These are phyloP conservation scores for Aphanoascus verrucosus DNA, from an alignment of 2,329 filamentous ascomycete genomes.

Conservation along the genomic window DNA sequence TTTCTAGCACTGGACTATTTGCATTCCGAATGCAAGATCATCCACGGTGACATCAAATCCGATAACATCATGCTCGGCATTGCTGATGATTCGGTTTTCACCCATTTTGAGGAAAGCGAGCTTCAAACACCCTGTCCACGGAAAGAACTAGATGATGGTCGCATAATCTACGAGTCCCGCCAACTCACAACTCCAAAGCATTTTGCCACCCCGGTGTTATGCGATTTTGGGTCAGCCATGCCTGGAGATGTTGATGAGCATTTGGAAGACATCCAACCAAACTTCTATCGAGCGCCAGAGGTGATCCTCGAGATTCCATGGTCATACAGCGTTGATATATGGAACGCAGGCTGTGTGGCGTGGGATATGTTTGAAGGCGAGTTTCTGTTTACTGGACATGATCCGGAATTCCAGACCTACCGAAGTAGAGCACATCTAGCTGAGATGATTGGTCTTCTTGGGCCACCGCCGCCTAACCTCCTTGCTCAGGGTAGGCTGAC, in stretches of 20 bases:
- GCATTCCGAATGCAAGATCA: slow-evolving; percentile 35
- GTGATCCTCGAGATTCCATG: slow-evolving; percentile 40
- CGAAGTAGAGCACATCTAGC: slow-evolving; percentile 40
- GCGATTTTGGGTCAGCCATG: slow-evolving; percentile 20
- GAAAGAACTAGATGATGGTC: slow-evolving; percentile 18
- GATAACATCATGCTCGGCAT: slow-evolving; percentile 23
- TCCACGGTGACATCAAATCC: slow-evolving; percentile 20
- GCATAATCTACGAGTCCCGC: slow-evolving; percentile 21
- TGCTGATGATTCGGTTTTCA: slow-evolving; percentile 21
- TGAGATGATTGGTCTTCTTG: slow-evolving; percentile 40
- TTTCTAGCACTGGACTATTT: slow-evolving; percentile 23
- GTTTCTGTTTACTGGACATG: slow-evolving; percentile 36
- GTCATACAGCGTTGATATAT: slow-evolving; percentile 42
- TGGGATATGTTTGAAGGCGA: slow-evolving; percentile 42
- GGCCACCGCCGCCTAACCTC: slow-evolving; percentile 32
- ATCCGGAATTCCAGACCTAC: slow-evolving; percentile 33
- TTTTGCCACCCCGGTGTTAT: slow-evolving; percentile 21
- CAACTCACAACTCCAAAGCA: slow-evolving; percentile 19
- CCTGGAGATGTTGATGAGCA: slow-evolving; percentile 9
- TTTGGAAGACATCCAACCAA: slow-evolving; percentile 19
- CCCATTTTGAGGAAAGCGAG: slow-evolving; percentile 21
- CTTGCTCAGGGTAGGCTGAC: slow-evolving; percentile 25
- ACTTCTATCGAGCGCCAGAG: slow-evolving; percentile 33
- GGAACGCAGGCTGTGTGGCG: slow-evolving; percentile 35
- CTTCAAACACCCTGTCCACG: slow-evolving; percentile 17